These are phyloP conservation scores for Aspergillus unguis DNA, from an alignment of 2,329 filamentous ascomycete species.

Conservation along the genomic window DNA sequence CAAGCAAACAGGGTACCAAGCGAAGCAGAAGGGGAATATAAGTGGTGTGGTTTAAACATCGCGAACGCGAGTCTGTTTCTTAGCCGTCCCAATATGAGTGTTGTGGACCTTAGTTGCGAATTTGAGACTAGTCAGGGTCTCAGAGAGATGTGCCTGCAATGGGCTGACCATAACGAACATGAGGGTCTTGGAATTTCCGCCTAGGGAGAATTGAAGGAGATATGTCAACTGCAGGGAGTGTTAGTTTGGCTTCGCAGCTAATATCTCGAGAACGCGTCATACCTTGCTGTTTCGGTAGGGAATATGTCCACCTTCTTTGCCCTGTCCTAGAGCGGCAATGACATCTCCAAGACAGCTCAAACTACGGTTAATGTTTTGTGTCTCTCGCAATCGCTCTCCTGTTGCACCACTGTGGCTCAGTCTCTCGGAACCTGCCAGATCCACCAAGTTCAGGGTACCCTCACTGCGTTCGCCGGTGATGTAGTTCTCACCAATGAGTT, in stretches of 20 bases:
- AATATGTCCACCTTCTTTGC: constrained; percentile 72
- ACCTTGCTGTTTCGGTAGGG: constrained; percentile 95
- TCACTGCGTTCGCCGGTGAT: constrained; percentile 81
- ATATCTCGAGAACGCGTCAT: constrained; percentile 21
- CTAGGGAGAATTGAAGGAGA: constrained; percentile 87
- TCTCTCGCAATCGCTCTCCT: constrained; percentile 85
- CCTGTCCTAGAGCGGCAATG: constrained; percentile 84
- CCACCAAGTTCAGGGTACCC: constrained; percentile 91
- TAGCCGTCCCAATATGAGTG: constrained; percentile 87
- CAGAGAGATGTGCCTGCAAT: constrained; percentile 81
- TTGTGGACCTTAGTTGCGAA: constrained; percentile 92
- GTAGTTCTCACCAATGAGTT: constrained; percentile 62
- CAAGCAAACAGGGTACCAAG: constrained; percentile 2
- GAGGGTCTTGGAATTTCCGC: constrained; percentile 93
- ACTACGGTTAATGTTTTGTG: constrained; percentile 95
- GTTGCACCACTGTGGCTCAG: constrained; percentile 83
- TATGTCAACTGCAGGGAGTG: constrained; percentile 67
- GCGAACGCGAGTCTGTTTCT: constrained; percentile 38
- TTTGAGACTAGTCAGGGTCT: constrained; percentile 90
- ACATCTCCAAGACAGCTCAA: constrained; percentile 90
- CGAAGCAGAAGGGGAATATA: constrained; percentile 14
- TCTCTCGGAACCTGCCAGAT: constrained; percentile 88
- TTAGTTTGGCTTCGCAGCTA: constrained; percentile 9
- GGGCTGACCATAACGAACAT: constrained; percentile 99
- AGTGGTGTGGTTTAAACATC: constrained; percentile 27